Conservation (phyloP, 2,329 filamentous ascomycete species). For the Ascochyta koolunga region DNA sequence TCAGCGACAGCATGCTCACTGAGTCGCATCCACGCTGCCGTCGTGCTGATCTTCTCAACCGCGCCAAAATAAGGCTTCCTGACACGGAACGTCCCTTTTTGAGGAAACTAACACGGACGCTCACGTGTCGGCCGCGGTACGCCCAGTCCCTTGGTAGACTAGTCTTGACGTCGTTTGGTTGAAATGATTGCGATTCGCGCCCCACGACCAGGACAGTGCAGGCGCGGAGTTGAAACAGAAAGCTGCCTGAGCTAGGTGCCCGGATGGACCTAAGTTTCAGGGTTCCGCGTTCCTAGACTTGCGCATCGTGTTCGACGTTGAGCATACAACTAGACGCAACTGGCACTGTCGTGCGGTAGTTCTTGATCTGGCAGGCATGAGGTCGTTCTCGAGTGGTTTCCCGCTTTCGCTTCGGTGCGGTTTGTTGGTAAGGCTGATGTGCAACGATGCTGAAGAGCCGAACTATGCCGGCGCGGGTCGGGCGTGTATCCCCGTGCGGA, state of each 20-base stretch:
- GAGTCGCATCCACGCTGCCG: neutral
- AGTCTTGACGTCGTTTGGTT: neutral
- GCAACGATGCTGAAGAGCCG: slow-evolving; percentile 6
- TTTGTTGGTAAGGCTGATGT: slow-evolving; percentile 7
- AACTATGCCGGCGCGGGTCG: slow-evolving; percentile 5
- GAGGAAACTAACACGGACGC: neutral
- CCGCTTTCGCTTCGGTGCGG: neutral
- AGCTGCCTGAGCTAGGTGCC: too few species aligned
- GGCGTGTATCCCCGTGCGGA: slow-evolving; percentile 5
- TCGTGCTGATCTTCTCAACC: slow-evolving; percentile 1
- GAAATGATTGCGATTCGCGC: neutral
- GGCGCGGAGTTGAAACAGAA: slow-evolving; percentile 7
- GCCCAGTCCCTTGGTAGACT: slow-evolving; percentile 5
- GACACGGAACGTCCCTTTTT: slow-evolving; percentile 3
- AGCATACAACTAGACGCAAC: neutral
- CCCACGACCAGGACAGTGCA: slow-evolving; percentile 1
- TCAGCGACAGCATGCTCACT: neutral
- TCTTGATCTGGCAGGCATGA: neutral
- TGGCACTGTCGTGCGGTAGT: neutral
- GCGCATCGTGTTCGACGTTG: neutral
- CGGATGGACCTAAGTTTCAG: too few species aligned
- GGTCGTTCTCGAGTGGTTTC: neutral
- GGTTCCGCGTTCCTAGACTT: neutral
- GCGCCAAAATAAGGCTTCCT: slow-evolving; percentile 1
- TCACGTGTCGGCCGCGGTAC: neutral